These are phyloP conservation scores for Vicia villosa DNA, from an alignment of 306 rosid genomes.

Conservation along the genomic window DNA sequence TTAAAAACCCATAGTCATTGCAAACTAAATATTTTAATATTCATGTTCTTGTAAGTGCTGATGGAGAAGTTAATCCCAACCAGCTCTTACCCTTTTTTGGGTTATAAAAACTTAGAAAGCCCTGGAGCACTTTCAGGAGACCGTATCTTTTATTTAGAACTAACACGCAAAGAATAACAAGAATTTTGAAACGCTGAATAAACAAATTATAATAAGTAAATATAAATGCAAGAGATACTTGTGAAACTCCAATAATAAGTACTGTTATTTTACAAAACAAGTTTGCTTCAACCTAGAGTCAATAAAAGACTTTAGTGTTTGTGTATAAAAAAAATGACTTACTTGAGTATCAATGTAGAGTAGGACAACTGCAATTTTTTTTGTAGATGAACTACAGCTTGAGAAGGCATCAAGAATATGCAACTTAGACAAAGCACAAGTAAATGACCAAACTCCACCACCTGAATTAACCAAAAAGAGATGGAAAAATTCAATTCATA, in stretches of 20 bases:
- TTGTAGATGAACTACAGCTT: slow-evolving; percentile 70
- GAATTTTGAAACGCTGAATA: not conserved
- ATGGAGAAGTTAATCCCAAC: not conserved
- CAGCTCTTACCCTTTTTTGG: not conserved
- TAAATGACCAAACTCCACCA: slow-evolving; percentile 6
- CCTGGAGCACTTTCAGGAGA: slow-evolving; percentile 16
- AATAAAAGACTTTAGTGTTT: slow-evolving; percentile 13
- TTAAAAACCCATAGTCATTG: not conserved
- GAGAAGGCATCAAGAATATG: slow-evolving; percentile 94
- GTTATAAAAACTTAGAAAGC: slow-evolving; percentile 23
- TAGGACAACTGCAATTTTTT: slow-evolving; percentile 80
- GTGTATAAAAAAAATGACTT: slow-evolving; percentile 42
- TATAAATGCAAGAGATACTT: slow-evolving; percentile 12
- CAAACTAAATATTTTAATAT: not conserved
- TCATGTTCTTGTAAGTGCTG: not conserved
- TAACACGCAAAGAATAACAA: slow-evolving; percentile 12
- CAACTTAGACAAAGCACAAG: slow-evolving; percentile 35
- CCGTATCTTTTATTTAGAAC: slow-evolving; percentile 18
- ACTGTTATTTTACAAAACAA: slow-evolving; percentile 18
- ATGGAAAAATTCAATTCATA: not conserved
- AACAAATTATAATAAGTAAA: slow-evolving; percentile 10
- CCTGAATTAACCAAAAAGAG: not conserved
- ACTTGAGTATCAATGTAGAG: slow-evolving; percentile 90
- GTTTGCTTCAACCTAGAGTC: not conserved
- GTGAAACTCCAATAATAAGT: slow-evolving; percentile 12